A percentile compares a stretch with the other conserved stretches of the same genome.
phyloP scores from a whole-genome alignment of 441 rosid species.

The Pelargonium australe region DNA sequence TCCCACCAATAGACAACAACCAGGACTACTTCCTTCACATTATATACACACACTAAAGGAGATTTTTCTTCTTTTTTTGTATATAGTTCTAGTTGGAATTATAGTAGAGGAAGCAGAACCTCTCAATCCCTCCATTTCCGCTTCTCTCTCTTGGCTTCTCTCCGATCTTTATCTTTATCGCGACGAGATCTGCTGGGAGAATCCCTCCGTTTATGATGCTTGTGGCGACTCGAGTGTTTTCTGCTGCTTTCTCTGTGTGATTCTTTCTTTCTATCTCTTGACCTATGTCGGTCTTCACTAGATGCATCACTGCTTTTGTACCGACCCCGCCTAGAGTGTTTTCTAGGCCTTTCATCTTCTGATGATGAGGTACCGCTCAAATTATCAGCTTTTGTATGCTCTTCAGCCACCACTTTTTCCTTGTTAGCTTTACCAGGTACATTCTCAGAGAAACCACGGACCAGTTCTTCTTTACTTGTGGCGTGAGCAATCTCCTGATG shows the following conservation, averaged over 20 bases:
- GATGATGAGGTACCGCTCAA: constrained; percentile 38
- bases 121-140: constrained; percentile 39
- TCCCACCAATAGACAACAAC: too few relatives aligned
- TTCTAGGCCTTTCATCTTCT: constrained; percentile 58
- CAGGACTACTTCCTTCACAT: too few relatives aligned
- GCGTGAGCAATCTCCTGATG: constrained; percentile 17
- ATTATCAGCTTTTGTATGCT: constrained; percentile 23
- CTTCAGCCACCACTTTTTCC: constrained; percentile 22
- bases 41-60: too few relatives aligned
- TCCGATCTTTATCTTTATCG: constrained; percentile 32
- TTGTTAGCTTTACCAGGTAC: constrained; percentile 19
- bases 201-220: constrained; percentile 35
- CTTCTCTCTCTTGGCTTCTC: constrained; percentile 46
- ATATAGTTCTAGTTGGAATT: too few relatives aligned
- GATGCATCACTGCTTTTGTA: constrained; percentile 50
- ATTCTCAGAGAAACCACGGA: constrained; percentile 22
- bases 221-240: constrained; percentile 50
- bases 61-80: too few relatives aligned
- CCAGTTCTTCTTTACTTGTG: constrained; percentile 19
- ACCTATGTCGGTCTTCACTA: constrained; percentile 38
- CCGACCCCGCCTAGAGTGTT: constrained; percentile 35
- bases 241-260: constrained; percentile 55
- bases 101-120: neutral
- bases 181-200: constrained; percentile 38
- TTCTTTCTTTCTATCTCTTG: constrained; percentile 44